Conservation (phyloP, 352 stramenopile species). For the Pythium phragmitis region DNA sequence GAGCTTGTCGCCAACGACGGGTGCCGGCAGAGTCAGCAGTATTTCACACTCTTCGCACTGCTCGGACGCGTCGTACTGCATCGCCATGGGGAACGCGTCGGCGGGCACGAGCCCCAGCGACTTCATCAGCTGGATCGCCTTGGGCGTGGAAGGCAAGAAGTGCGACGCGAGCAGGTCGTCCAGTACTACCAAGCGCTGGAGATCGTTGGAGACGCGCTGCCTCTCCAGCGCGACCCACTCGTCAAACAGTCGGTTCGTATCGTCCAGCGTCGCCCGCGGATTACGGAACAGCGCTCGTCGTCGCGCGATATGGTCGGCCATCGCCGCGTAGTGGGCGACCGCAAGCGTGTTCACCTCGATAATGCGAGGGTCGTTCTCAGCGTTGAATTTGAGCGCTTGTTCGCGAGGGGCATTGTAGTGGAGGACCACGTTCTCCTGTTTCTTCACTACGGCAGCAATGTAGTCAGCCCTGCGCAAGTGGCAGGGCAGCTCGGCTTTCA, state of each 20-base stretch:
- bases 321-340: background rate
- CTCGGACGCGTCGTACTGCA: background rate
- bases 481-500: background rate
- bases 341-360: background rate
- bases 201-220: background rate
- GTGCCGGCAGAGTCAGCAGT: background rate
- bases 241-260: background rate
- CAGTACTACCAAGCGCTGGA: background rate
- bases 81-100: background rate
- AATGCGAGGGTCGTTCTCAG: background rate
- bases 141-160: background rate
- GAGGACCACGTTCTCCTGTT: background rate
- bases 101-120: background rate
- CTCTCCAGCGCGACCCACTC: slow-evolving; percentile 1
- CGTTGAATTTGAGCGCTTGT: background rate
- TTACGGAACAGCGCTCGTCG: background rate
- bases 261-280: too few relatives aligned
- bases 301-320: background rate
- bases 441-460: background rate
- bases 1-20: background rate
- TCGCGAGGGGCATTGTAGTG: background rate
- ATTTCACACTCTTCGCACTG: background rate
- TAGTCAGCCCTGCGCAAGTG: background rate
- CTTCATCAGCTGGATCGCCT: background rate
- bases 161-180: background rate